Evolutionary conservation across 108 stramenopile genomes (phyloP).

Genomic region (Fragilariopsis cylindrus): DNA sequence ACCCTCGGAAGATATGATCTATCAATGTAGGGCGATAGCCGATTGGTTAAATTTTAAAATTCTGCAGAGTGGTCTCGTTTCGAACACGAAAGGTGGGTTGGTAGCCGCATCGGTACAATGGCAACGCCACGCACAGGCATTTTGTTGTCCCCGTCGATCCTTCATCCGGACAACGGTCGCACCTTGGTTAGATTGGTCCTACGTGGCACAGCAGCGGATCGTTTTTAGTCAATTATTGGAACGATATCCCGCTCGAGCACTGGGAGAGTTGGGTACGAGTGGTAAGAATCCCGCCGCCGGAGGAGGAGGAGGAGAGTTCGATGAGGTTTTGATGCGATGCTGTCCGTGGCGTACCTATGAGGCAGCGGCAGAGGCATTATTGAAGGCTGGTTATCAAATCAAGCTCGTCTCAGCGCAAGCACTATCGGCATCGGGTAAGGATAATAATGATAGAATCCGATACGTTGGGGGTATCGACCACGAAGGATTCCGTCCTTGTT

Average conservation of each 20-base stretch:
- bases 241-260: slow-evolving; percentile 39
- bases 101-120: slow-evolving; percentile 57
- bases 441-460: slow-evolving; percentile 17
- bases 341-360: slow-evolving; percentile 63
- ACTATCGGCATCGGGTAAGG: neutral
- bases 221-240: slow-evolving; percentile 52
- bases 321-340: slow-evolving; percentile 44
- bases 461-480: slow-evolving; percentile 61
- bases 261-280: slow-evolving; percentile 18
- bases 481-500: slow-evolving; percentile 40
- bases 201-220: slow-evolving; percentile 49
- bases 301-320: slow-evolving; percentile 2
- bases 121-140: slow-evolving; percentile 55
- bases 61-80: slow-evolving; percentile 40
- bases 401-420: slow-evolving; percentile 11
- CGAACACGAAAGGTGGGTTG: slow-evolving; percentile 41
- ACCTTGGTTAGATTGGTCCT: slow-evolving; percentile 50
- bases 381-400: slow-evolving; percentile 52
- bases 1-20: slow-evolving; percentile 48
- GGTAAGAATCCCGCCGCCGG: neutral
- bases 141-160: slow-evolving; percentile 34
- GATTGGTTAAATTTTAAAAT: slow-evolving; percentile 73
- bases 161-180: slow-evolving; percentile 12
- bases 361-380: slow-evolving; percentile 60
- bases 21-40: slow-evolving; percentile 79